Evolutionary conservation across 2,329 filamentous ascomycete genomes (phyloP), one percentile per base, ranked within the genome.

Genomic region (Ophiocordyceps camponoti-saundersi): DNA sequence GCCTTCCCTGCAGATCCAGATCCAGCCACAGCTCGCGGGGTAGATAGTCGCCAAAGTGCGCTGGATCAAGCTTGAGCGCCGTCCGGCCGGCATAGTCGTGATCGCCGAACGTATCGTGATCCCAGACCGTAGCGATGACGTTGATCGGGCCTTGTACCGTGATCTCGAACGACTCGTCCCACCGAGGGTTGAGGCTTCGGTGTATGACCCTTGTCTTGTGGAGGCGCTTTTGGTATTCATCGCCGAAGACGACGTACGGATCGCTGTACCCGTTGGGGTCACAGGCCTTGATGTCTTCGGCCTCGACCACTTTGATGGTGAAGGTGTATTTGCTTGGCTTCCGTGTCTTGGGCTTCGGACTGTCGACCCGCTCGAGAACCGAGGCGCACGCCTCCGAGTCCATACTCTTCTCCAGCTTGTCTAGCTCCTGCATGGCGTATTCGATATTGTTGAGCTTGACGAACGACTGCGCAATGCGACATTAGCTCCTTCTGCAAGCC

Each of bases 381-480:
- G 84, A 80, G 3, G 89, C 89, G 57, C 88, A 95, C 12, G 76
- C 82, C 60, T 98, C 92, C 13, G 94, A 88, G 56, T 95, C 89
- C 70, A 96, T 86, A 49, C 82, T 79, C 58, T 77, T 81, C 60
- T 96, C 90, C 7, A 98, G 72, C 61, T 85, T 87, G 60, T 98
- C 92, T 46, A 98, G 73, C 58, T 94, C 86, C 48, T 88, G 77
- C 66, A 94, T 88, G 6, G 89, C 90, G 64, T 87, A 96, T 64
- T 95, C 90, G 53, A 98, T 81, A 58, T 98, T 94, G 70, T 98
- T 98, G 54, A 98, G 75, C 65, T 96, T 98, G 51, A 98, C 88
- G 56, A 98, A 84, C 6, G 89, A 95, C 85, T 95, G 54, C 15
- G 15, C 16, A 12, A 29, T 11, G 23, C 32, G 16, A 30, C 7